A percentile compares a stretch with the other conserved stretches of the same genome.
phyloP scores from a whole-genome alignment of 345 rosid species.

The Aegle marmelos region DNA sequence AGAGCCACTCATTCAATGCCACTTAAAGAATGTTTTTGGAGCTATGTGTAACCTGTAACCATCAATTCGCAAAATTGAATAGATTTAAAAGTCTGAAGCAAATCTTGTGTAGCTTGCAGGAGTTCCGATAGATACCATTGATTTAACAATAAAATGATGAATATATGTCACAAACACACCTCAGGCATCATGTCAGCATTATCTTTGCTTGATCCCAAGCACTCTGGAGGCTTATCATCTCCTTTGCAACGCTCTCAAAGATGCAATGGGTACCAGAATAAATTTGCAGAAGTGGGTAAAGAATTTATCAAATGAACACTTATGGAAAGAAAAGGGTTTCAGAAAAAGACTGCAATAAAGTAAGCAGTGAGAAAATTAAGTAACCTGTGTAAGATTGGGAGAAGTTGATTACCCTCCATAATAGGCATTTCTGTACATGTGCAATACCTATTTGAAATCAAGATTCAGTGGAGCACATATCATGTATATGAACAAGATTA shows the following conservation, averaged over 20 bases:
- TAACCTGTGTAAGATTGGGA: constrained; percentile 75
- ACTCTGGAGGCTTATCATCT: constrained; percentile 58
- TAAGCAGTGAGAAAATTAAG: background rate
- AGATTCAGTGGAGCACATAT: background rate
- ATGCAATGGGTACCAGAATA: constrained; percentile 28
- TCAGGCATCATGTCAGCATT: constrained; percentile 92
- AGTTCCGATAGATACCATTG: no score
- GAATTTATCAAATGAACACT: background rate
- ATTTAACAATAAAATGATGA: no score
- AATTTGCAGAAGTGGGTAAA: background rate
- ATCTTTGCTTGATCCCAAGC: constrained; percentile 69
- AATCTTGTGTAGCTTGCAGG: no score
- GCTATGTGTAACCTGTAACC: no score
- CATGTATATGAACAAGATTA: no score
- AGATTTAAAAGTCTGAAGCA: no score
- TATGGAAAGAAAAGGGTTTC: background rate
- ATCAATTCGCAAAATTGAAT: no score
- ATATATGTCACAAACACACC: constrained; percentile 27
- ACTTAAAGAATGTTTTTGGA: no score
- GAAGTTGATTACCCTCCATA: constrained; percentile 85
- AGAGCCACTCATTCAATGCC: no score
- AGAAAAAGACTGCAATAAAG: background rate
- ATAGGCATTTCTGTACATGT: constrained; percentile 82
- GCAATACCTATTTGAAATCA: constrained; percentile 49
- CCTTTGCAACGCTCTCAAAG: constrained; percentile 83